phyloP scores from a whole-genome alignment of 768 basidiomycete genomes.

The Hygrocybe punicea region DNA sequence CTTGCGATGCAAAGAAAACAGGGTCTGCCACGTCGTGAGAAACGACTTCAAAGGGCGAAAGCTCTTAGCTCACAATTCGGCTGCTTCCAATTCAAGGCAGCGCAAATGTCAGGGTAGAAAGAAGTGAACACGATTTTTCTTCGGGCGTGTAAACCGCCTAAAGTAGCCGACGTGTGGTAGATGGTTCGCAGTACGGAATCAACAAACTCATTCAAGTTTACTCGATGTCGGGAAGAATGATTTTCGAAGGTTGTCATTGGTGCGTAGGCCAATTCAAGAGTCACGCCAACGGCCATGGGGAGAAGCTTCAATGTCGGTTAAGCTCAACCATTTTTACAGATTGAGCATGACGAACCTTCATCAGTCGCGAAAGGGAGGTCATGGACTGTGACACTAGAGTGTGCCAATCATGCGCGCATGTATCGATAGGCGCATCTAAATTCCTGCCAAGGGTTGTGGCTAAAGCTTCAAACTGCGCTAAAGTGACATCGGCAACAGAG shows the following conservation, averaged over 20 bases:
- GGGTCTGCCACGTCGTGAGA: conserved; percentile 57
- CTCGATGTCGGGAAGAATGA: conserved; percentile 46
- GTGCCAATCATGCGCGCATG: conserved; percentile 44
- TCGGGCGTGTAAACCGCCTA: conserved; percentile 51
- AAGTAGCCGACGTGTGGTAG: conserved; percentile 58
- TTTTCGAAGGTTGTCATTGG: conserved; percentile 46
- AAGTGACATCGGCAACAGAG: conserved; percentile 79
- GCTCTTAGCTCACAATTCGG: conserved; percentile 74
- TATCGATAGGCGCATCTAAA: conserved; percentile 27
- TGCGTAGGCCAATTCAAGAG: conserved; percentile 81
- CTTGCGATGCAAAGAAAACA: conserved; percentile 89
- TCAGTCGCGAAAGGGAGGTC: conserved; percentile 68
- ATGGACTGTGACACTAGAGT: conserved; percentile 50
- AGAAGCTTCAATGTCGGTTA: conserved; percentile 55
- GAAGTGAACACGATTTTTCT: conserved; percentile 89
- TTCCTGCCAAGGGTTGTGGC: conserved; percentile 51
- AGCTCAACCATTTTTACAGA: conserved; percentile 5
- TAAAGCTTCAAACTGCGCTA: conserved; percentile 72
- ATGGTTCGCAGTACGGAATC: conserved; percentile 83
- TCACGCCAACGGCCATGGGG: conserved; percentile 64
- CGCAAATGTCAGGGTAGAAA: conserved; percentile 85
- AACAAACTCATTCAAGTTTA: conserved; percentile 77
- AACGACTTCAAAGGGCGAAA: background rate
- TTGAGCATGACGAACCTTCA: conserved; percentile 53
- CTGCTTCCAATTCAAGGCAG: conserved; percentile 97